A percentile compares a stretch with the other conserved stretches of the same genome.
Evolutionary conservation across 2,329 filamentous ascomycete genomes (phyloP).

Genomic region (Sporothrix protearum): DNA sequence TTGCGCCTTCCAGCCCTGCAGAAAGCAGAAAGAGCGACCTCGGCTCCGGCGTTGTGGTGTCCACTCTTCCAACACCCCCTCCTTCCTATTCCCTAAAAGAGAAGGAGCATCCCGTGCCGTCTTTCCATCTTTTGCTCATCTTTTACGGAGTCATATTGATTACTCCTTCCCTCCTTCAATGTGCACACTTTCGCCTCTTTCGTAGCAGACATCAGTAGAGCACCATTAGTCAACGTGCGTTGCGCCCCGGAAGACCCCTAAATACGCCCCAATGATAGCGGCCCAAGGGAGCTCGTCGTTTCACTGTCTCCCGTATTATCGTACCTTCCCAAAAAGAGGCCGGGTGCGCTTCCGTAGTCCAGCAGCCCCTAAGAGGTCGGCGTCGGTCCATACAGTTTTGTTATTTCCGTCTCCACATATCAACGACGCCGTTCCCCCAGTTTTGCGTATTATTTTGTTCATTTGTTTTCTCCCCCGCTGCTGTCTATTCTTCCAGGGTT

Average conservation of each 20-base stretch:
- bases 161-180: background rate
- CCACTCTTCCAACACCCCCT: background rate
- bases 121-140: background rate
- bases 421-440: background rate
- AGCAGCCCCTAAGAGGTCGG: background rate
- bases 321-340: background rate
- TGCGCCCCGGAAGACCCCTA: background rate
- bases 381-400: background rate
- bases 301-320: background rate
- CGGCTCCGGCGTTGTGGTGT: background rate
- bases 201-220: background rate
- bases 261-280: background rate
- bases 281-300: background rate
- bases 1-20: background rate
- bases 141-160: too few species aligned
- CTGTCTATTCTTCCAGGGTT: background rate
- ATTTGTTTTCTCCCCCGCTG: background rate
- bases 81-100: background rate
- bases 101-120: conserved; percentile 1
- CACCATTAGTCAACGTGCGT: background rate
- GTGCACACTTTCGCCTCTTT: conserved; percentile 7
- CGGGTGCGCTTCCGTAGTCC: background rate
- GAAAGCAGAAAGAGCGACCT: conserved; percentile 11
- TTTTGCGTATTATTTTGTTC: background rate
- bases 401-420: conserved; percentile 16